These are phyloP conservation scores for Aspergillus sp. DNA, from an alignment of 2,329 filamentous ascomycete species.

Conservation along the genomic window DNA sequence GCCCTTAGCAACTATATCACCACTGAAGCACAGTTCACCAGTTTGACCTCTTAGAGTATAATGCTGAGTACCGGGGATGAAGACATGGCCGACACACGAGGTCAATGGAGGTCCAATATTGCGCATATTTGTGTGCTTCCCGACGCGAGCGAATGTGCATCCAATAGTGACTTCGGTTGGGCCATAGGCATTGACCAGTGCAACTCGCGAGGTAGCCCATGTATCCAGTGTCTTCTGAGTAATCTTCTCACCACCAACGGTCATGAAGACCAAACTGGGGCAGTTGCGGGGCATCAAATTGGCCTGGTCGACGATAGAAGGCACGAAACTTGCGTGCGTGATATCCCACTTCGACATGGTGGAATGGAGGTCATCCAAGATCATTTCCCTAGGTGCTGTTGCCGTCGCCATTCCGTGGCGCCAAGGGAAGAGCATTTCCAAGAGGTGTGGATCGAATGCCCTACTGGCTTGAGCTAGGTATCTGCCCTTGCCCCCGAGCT, in stretches of 20 bases:
- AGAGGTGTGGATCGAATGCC: slow-evolving; percentile 32
- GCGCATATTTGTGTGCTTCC: slow-evolving; percentile 22
- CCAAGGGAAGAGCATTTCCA: slow-evolving; percentile 33
- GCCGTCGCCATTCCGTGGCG: slow-evolving; percentile 27
- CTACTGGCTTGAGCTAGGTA: slow-evolving; percentile 34
- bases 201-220: slow-evolving; percentile 25
- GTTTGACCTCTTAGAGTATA: slow-evolving; percentile 26
- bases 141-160: slow-evolving; percentile 28
- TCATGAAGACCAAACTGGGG: slow-evolving; percentile 28
- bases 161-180: slow-evolving; percentile 37
- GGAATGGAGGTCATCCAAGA: slow-evolving; percentile 25
- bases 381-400: slow-evolving; percentile 26
- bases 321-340: slow-evolving; percentile 31
- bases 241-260: slow-evolving; percentile 38
- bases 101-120: slow-evolving; percentile 31
- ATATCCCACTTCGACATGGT: slow-evolving; percentile 27
- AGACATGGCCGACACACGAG: slow-evolving; percentile 25
- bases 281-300: slow-evolving; percentile 22
- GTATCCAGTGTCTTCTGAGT: slow-evolving; percentile 31
- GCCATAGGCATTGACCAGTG: slow-evolving; percentile 33
- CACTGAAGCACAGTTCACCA: slow-evolving; percentile 30
- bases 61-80: slow-evolving; percentile 24
- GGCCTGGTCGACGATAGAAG: slow-evolving; percentile 25
- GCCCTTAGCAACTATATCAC: slow-evolving; percentile 27
- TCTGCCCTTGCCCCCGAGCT: slow-evolving; percentile 27